Base-by-base conservation (phyloP, 2,329 filamentous ascomycete species). In the Fusarium sp. region DNA sequence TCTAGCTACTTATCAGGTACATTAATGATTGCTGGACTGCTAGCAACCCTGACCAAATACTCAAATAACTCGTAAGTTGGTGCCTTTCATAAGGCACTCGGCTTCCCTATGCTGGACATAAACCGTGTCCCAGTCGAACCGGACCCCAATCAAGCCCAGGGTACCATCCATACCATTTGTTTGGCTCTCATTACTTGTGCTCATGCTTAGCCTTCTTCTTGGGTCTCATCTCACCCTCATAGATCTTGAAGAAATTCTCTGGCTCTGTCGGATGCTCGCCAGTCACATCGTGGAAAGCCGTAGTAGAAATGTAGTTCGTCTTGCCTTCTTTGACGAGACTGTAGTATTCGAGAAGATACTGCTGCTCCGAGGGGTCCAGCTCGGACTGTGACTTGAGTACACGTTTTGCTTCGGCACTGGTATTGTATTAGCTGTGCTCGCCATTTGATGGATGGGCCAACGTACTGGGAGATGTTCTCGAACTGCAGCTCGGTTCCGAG, bases 401-500 rank as follows among this genome's bases (percentile, higher is more conserved):
- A n/a, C 51, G 30, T 2, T 57, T 66, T 0, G 56, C 62, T 44
- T 66, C 62, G 1, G 63, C 56, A 20, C 62, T 66, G 4, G 2
- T n/a, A 28, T 2, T 6, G 15, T 2, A 12, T 63, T 20, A 50
- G 44, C 2, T 30, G 2, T n/a, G 13, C 9, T 8, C 4, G 12
- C 2, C 9, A 8, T 11, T 6, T 13, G 6, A 13, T 11, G 3
- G 2, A 0, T 6, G 0, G 10, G 6, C 3, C 3, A 5, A 9
- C 55, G 0, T 56, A 65, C 63, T 66, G 45, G 4, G 68, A 71
- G 16, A 76, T 74, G 10, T 72, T 65, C 38, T 75, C 70, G 20
- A 75, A 75, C 8, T 68, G 58, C 4, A 76, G 56, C 9, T 83
- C 71, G 0, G 74, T 72, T 2, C 80, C 82, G 0, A 86, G 73